Conservation (phyloP, 352 stramenopile genomes). For the Globisporangium yorkense region DNA sequence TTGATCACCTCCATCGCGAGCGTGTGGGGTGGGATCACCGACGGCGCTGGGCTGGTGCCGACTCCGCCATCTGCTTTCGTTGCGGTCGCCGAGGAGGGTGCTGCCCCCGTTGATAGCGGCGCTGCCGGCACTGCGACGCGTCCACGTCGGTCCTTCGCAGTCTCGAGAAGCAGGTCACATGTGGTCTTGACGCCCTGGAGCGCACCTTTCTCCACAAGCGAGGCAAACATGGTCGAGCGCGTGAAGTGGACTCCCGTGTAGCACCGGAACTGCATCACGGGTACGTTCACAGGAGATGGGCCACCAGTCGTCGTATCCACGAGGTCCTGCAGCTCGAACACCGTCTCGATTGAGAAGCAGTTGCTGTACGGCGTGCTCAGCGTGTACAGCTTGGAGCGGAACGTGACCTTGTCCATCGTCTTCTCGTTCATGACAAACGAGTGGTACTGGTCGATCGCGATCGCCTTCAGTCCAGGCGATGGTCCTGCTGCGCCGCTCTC, state of each 20-base stretch:
- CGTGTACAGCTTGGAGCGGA: slow-evolving; percentile 58
- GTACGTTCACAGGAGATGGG: slow-evolving; percentile 9
- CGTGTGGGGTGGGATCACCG: slow-evolving; percentile 20
- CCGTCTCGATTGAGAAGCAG: slow-evolving; percentile 53
- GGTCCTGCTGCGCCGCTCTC: slow-evolving; percentile 7
- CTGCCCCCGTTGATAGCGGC: not conserved
- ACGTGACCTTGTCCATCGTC: slow-evolving; percentile 25
- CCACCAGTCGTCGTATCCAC: slow-evolving; percentile 13
- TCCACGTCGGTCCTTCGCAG: slow-evolving; percentile 15
- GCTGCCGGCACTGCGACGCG: not conserved
- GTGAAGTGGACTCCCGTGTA: slow-evolving; percentile 24
- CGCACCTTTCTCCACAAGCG: slow-evolving; percentile 21
- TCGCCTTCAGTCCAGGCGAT: slow-evolving; percentile 17
- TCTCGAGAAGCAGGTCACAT: slow-evolving; percentile 19
- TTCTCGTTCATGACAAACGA: slow-evolving; percentile 37
- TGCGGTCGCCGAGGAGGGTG: not conserved
- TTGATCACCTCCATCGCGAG: slow-evolving; percentile 56
- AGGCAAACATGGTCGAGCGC: slow-evolving; percentile 19
- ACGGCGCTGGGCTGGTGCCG: not conserved
- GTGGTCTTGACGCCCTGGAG: slow-evolving; percentile 22
- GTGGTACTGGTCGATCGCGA: slow-evolving; percentile 57
- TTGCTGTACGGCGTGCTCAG: slow-evolving; percentile 62
- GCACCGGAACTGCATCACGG: slow-evolving; percentile 20
- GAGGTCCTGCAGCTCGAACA: slow-evolving; percentile 41
- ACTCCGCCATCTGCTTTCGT: not conserved